A percentile compares a stretch with the other conserved stretches of the same genome.
Conservation (phyloP, 2,329 filamentous ascomycete species). For the Epichloe typhina region DNA sequence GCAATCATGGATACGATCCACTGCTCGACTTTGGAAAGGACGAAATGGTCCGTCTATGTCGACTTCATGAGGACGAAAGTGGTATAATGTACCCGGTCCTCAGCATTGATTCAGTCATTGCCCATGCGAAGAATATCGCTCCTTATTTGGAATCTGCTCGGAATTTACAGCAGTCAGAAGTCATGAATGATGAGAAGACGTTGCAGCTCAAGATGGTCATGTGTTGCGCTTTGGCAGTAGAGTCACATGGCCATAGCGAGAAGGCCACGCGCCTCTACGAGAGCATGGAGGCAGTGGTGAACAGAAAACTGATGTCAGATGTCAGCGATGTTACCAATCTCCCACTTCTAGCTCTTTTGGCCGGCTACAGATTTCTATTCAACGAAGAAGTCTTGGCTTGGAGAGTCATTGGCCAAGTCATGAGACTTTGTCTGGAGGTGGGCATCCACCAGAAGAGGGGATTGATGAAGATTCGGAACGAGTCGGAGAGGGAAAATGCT, state of each 20-base stretch:
- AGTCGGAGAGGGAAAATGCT: conserved; percentile 53
- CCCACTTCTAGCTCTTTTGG: conserved; percentile 37
- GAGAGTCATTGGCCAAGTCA: conserved; percentile 73
- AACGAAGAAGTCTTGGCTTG: conserved; percentile 81
- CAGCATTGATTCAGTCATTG: conserved; percentile 56
- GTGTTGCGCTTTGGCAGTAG: conserved; percentile 63
- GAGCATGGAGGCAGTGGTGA: conserved; percentile 58
- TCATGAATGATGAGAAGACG: conserved; percentile 39
- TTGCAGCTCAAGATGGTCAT: conserved; percentile 72
- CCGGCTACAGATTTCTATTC: conserved; percentile 66
- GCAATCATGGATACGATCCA: conserved; percentile 46
- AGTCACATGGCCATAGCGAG: conserved; percentile 66
- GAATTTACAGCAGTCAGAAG: conserved; percentile 19
- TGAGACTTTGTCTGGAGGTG: conserved; percentile 65
- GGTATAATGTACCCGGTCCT: conserved; percentile 86
- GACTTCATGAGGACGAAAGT: conserved; percentile 78
- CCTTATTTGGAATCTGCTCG: conserved; percentile 52
- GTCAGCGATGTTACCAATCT: conserved; percentile 33
- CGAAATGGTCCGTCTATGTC: conserved; percentile 67
- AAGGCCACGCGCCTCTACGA: conserved; percentile 62
- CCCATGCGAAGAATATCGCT: conserved; percentile 56
- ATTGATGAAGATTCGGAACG: conserved; percentile 53
- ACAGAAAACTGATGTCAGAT: conserved; percentile 49
- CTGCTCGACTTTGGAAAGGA: conserved; percentile 67
- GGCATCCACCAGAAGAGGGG: conserved; percentile 73